These are phyloP conservation scores for Phytopythium oedochilum DNA, from an alignment of 352 stramenopile genomes.

Conservation along the genomic window DNA sequence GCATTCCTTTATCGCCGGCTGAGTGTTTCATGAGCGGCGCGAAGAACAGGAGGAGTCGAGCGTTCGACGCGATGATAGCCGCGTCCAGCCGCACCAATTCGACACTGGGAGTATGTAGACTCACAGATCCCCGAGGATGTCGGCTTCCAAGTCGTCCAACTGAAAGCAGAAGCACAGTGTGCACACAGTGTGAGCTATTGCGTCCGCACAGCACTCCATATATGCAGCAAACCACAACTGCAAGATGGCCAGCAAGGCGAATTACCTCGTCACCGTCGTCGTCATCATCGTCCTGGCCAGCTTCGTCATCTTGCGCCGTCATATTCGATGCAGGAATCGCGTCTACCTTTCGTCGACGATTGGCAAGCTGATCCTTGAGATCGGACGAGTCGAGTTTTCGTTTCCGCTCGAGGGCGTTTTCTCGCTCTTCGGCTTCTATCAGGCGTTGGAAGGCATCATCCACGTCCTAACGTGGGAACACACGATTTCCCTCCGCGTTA, in stretches of 20 bases:
- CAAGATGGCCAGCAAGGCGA: conserved; percentile 1
- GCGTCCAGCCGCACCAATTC: too few species aligned
- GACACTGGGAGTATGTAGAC: not conserved
- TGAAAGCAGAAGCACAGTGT: conserved; percentile 12
- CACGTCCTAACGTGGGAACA: conserved; percentile 33
- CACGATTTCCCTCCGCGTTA: too few species aligned
- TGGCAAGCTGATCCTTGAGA: conserved; percentile 55
- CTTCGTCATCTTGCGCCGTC: not conserved
- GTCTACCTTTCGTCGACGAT: conserved; percentile 32
- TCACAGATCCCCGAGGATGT: conserved; percentile 66
- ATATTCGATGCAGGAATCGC: not conserved
- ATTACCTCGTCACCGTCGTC: conserved; percentile 33
- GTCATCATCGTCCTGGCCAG: conserved; percentile 6
- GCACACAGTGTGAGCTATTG: too few species aligned
- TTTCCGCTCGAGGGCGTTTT: conserved; percentile 52
- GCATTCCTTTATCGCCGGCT: not conserved
- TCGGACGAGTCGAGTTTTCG: conserved; percentile 42
- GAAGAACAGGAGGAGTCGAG: not conserved
- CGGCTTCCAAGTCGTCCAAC: conserved; percentile 74
- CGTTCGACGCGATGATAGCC: too few species aligned
- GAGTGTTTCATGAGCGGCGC: not conserved
- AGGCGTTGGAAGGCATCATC: conserved; percentile 73
- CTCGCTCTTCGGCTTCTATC: conserved; percentile 73
- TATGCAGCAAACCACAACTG: conserved; percentile 1
- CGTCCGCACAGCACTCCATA: too few species aligned